Conservation (phyloP, 2,329 filamentous ascomycete species). For the Talaromyces piceae region DNA sequence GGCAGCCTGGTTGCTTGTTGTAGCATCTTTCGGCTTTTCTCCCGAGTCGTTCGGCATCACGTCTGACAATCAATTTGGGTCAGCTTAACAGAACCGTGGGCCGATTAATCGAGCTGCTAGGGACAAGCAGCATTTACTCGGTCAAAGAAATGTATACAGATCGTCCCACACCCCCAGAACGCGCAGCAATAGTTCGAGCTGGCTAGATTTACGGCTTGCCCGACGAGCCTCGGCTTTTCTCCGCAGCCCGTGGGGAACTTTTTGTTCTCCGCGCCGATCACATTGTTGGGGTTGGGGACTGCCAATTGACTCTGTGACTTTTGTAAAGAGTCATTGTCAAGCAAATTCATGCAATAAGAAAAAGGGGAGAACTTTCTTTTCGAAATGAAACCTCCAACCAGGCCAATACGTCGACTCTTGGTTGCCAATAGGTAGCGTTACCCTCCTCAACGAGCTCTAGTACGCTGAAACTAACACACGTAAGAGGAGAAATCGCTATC, state of each 20-base stretch:
- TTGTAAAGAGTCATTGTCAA: background rate
- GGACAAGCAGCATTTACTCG: background rate
- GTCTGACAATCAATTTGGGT: background rate
- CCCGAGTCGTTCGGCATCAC: background rate
- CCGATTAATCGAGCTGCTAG: background rate
- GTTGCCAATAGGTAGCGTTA: constrained; percentile 45
- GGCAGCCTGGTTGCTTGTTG: constrained; percentile 23
- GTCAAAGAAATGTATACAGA: background rate
- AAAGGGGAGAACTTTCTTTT: constrained; percentile 6
- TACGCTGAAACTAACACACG: background rate
- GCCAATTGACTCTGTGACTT: background rate
- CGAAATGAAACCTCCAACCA: constrained; percentile 17
- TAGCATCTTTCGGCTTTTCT: constrained; percentile 5
- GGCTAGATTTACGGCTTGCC: background rate
- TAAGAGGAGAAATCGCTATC: constrained; percentile 57
- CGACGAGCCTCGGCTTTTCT: background rate
- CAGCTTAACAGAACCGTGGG: background rate
- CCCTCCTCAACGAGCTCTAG: background rate
- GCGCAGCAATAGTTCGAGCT: background rate
- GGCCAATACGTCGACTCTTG: constrained; percentile 44
- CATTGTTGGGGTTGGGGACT: background rate
- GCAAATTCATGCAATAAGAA: background rate
- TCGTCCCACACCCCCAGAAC: background rate
- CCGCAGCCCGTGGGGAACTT: background rate
- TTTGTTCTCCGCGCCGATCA: background rate